Conservation (phyloP, 106 monocot species). For the Apostasia ramifera region DNA sequence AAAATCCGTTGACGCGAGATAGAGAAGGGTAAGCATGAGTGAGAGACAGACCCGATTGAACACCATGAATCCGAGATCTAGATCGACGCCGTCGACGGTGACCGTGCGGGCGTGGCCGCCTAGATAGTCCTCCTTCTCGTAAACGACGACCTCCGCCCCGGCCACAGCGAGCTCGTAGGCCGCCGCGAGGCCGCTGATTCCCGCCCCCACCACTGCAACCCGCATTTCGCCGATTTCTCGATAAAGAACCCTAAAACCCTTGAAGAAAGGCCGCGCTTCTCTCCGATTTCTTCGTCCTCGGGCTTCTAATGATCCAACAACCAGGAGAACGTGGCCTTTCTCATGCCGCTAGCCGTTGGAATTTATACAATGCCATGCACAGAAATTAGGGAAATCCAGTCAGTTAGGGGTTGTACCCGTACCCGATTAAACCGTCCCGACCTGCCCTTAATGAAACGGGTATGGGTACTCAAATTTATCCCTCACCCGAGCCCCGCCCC, state of each 20-base stretch:
- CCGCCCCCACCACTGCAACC: constrained; percentile 73
- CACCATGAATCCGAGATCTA: constrained; percentile 87
- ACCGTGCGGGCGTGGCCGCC: constrained; percentile 68
- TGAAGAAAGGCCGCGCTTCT: no score
- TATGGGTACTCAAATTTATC: no score
- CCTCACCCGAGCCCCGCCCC: no score
- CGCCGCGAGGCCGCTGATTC: constrained; percentile 55
- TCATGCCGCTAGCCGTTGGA: no score
- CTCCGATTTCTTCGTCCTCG: no score
- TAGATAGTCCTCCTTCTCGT: constrained; percentile 62
- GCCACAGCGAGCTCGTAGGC: constrained; percentile 43
- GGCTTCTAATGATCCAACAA: no score
- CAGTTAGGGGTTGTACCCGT: no score
- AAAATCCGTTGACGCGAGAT: neutral
- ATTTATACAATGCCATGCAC: no score
- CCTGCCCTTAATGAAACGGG: no score
- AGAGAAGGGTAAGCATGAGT: neutral
- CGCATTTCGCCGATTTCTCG: constrained; percentile 21
- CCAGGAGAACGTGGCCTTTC: no score
- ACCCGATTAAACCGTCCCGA: no score
- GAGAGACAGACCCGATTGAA: constrained; percentile 53
- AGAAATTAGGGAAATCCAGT: no score
- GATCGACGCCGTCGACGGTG: constrained; percentile 39
- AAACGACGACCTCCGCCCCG: constrained; percentile 60
- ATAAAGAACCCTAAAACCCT: neutral